phyloP scores from a whole-genome alignment of 306 rosid genomes.

The Cicer arietinum region DNA sequence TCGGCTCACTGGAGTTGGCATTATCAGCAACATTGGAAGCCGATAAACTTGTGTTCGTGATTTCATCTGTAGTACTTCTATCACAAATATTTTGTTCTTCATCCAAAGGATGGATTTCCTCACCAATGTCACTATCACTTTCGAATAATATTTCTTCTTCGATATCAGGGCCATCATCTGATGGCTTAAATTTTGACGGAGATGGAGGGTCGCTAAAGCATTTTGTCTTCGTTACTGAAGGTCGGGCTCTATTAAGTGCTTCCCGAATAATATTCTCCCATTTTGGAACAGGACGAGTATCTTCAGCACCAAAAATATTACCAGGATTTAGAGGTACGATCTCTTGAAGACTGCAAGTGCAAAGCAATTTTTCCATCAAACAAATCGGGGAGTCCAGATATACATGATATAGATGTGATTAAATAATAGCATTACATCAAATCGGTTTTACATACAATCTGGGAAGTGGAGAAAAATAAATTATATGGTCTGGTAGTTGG shows the following conservation, averaged over 20 bases:
- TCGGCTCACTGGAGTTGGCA: conserved; percentile 45
- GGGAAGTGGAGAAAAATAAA: conserved; percentile 11
- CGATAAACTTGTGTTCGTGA: conserved; percentile 35
- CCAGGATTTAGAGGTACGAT: conserved; percentile 94
- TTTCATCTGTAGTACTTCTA: conserved; percentile 43
- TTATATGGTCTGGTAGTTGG: neutral
- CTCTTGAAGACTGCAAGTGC: conserved; percentile 87
- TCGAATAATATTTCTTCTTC: conserved; percentile 85
- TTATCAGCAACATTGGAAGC: conserved; percentile 51
- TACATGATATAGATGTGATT: conserved; percentile 34
- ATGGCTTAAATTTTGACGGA: conserved; percentile 87
- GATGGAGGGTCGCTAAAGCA: conserved; percentile 98
- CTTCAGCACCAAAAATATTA: conserved; percentile 95
- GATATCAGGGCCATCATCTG: conserved; percentile 66
- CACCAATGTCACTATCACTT: conserved; percentile 87
- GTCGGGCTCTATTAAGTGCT: conserved; percentile 70
- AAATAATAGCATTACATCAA: neutral
- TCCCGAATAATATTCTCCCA: conserved; percentile 94
- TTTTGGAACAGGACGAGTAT: conserved; percentile 74
- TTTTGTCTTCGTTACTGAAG: conserved; percentile 60
- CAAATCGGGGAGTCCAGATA: conserved; percentile 30
- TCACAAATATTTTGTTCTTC: conserved; percentile 56
- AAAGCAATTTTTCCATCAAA: conserved; percentile 42
- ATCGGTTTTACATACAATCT: neutral
- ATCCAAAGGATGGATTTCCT: conserved; percentile 83